Conservation (phyloP, 371 early-diverging fungal genomes). For the Homolaphlyctis polyrhiza region DNA sequence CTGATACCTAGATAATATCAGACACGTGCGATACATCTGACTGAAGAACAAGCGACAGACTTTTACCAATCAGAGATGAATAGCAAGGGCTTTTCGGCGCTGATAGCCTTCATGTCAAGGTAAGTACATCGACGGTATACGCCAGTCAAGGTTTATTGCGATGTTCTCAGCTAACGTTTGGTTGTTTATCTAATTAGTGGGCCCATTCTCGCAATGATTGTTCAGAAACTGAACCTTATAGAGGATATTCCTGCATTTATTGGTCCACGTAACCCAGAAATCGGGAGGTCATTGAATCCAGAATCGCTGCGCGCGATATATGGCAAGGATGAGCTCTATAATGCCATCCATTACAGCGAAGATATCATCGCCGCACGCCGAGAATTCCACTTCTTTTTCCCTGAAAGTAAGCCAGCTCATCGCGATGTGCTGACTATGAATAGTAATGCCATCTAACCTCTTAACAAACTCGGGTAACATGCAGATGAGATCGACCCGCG, state of each 20-base stretch:
- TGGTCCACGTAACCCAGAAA: slow-evolving; percentile 2
- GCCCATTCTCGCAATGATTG: neutral
- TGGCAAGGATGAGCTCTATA: slow-evolving; percentile 24
- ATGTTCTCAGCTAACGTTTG: too few species aligned
- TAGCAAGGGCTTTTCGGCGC: slow-evolving; percentile 16
- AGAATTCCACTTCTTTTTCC: slow-evolving; percentile 43
- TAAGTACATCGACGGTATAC: slow-evolving; percentile 6
- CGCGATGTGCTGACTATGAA: neutral
- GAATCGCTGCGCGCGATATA: slow-evolving; percentile 25
- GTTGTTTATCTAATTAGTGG: slow-evolving; percentile 4
- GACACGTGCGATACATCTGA: slow-evolving; percentile 12
- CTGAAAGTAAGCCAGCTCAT: slow-evolving; percentile 26
- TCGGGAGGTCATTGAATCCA: neutral
- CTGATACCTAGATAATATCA: slow-evolving; percentile 3
- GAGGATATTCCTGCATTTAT: slow-evolving; percentile 7
- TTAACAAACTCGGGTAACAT: neutral
- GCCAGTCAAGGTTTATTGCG: slow-evolving; percentile 3
- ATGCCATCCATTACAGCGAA: slow-evolving; percentile 35
- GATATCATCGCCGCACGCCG: slow-evolving; percentile 17
- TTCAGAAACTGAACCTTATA: slow-evolving; percentile 1
- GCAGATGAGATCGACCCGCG: slow-evolving; percentile 18
- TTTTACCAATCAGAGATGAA: slow-evolving; percentile 16
- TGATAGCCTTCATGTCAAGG: slow-evolving; percentile 16
- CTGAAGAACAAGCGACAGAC: slow-evolving; percentile 24
- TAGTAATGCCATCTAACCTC: neutral